Evolutionary conservation across 331 rosid species (phyloP).

Genomic region (Erythrophleum ivorense): DNA sequence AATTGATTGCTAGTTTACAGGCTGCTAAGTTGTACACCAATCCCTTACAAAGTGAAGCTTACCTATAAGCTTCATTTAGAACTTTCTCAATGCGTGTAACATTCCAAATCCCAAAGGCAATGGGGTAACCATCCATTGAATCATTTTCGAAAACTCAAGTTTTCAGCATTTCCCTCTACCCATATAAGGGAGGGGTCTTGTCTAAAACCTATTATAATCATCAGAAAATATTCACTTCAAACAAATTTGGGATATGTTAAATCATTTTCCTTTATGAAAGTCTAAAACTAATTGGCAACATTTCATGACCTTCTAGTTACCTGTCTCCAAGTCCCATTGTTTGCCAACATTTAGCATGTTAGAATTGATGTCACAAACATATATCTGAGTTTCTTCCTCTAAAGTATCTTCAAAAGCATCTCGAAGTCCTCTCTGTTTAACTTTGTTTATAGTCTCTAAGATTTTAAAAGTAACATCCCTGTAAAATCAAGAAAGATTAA

Average conservation of each 20-base stretch:
- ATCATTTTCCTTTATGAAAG: constrained; percentile 29
- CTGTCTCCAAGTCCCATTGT: constrained; percentile 70
- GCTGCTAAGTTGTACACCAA: constrained; percentile 7
- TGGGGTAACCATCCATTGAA: constrained; percentile 96
- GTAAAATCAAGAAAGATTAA: constrained; percentile 45
- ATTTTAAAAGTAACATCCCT: constrained; percentile 99
- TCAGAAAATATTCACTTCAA: constrained; percentile 37
- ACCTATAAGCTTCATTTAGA: constrained; percentile 86
- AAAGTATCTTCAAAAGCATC: constrained; percentile 58
- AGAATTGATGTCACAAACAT: constrained; percentile 89
- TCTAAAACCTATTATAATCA: constrained; percentile 61
- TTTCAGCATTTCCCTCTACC: constrained; percentile 95
- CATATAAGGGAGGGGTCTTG: constrained; percentile 76
- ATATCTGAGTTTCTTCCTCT: constrained; percentile 70
- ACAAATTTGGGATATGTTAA: constrained; percentile 24
- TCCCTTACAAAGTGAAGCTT: constrained; percentile 37
- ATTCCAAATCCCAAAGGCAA: constrained; percentile 97
- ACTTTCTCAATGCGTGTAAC: constrained; percentile 97
- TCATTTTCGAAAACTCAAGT: constrained; percentile 64
- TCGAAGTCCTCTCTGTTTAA: constrained; percentile 68
- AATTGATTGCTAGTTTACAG: constrained; percentile 8
- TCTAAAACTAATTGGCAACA: constrained; percentile 12
- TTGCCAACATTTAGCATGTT: constrained; percentile 88
- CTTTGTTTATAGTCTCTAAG: constrained; percentile 64
- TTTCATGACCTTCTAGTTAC: constrained; percentile 48